phyloP scores from a whole-genome alignment of 495 filamentous ascomycete species.

The Hyaloscypha finlandica region DNA sequence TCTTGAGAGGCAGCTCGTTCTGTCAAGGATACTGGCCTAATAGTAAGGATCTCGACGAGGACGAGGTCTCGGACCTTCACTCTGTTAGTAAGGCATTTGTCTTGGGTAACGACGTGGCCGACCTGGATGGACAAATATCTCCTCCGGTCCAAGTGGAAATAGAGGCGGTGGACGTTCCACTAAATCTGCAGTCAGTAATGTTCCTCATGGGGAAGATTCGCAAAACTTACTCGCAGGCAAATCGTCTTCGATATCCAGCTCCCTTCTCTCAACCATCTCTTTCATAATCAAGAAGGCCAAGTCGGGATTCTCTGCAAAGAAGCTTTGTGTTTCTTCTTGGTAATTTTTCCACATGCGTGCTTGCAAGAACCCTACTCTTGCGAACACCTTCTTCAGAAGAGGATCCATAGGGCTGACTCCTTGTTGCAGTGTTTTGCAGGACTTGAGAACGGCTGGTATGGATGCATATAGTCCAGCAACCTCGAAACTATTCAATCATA shows the following conservation, averaged over 20 bases:
- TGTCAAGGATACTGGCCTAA: not conserved
- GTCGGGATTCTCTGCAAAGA: conserved; percentile 42
- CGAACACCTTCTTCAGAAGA: conserved; percentile 47
- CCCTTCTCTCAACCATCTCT: conserved; percentile 45
- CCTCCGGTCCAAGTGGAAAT: conserved; percentile 3
- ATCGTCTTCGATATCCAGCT: conserved; percentile 39
- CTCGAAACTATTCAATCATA: conserved; percentile 39
- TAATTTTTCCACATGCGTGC: conserved; percentile 38
- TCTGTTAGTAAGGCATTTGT: not conserved
- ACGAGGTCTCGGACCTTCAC: conserved; percentile 6
- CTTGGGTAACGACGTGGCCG: conserved; percentile 4
- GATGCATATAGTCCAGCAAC: conserved; percentile 45
- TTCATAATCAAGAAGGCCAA: conserved; percentile 41
- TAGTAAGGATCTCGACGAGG: conserved; percentile 4
- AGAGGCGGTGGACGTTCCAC: conserved; percentile 37
- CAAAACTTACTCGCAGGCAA: conserved; percentile 37
- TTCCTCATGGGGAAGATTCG: not conserved
- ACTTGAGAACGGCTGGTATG: conserved; percentile 38
- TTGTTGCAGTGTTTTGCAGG: conserved; percentile 43
- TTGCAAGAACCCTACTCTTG: conserved; percentile 46
- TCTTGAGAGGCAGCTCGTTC: not conserved
- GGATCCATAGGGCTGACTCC: conserved; percentile 42
- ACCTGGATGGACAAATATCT: conserved; percentile 17
- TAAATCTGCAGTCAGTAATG: not conserved
- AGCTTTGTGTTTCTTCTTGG: conserved; percentile 38